These are phyloP conservation scores for Dillenia turbinata DNA, from an alignment of 164 flowering plant genomes.

Conservation along the genomic window DNA sequence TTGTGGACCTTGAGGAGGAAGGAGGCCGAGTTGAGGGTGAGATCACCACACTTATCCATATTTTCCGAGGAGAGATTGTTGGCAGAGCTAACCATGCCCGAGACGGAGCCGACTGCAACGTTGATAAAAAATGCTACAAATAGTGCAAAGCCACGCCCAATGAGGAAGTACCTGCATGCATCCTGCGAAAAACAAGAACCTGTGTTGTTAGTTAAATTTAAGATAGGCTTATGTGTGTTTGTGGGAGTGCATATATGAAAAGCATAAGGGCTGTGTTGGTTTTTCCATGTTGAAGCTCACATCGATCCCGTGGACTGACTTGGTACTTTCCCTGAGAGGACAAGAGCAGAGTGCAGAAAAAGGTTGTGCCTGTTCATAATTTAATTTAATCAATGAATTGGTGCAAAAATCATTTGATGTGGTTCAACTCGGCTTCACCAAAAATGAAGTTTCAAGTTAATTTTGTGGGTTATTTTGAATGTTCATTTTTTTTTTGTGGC, in stretches of 20 bases:
- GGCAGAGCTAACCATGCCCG: conserved; percentile 60
- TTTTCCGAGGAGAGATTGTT: conserved; percentile 24
- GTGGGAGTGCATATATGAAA: not conserved
- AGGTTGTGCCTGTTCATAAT: conserved; percentile 67
- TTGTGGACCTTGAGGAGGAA: conserved; percentile 66
- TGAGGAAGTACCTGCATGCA: conserved; percentile 70
- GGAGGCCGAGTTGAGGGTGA: conserved; percentile 72
- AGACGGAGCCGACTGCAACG: conserved; percentile 63
- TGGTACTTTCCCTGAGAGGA: conserved; percentile 77
- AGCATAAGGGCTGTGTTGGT: not conserved
- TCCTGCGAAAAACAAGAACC: conserved; percentile 31
- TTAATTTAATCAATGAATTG: too few species aligned
- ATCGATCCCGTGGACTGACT: conserved; percentile 61
- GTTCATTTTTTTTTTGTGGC: not conserved
- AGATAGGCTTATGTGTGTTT: not conserved
- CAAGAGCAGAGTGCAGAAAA: conserved; percentile 90
- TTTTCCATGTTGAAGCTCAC: conserved; percentile 31
- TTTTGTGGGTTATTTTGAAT: too few species aligned
- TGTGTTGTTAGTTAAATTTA: too few species aligned
- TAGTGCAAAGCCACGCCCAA: conserved; percentile 79
- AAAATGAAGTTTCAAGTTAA: too few species aligned
- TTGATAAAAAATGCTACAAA: conserved; percentile 79
- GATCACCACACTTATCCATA: conserved; percentile 37
- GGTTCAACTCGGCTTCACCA: too few species aligned
- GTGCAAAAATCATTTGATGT: too few species aligned